Percentiles rank a stretch among this genome's conserved stretches.
Evolutionary conservation across 176 grass and related monocot species (phyloP).

Genomic region (Secale cereale): DNA sequence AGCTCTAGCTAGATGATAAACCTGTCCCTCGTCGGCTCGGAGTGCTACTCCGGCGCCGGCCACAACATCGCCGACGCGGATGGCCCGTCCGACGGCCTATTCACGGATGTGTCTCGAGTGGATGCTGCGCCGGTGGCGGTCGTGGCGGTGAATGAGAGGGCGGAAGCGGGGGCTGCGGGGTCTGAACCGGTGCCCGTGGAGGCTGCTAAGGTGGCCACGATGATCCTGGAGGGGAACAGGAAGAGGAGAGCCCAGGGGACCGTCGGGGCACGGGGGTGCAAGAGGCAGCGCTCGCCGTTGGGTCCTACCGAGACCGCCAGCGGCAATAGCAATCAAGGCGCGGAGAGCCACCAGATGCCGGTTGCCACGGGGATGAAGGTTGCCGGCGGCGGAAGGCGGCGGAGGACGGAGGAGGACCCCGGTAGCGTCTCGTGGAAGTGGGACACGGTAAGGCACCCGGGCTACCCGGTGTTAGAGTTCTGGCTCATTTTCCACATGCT

Average conservation of each 20-base stretch:
- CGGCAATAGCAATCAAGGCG: neutral
- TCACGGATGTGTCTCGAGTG: too few relatives aligned
- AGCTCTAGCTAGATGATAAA: neutral
- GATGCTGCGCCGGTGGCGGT: too few relatives aligned
- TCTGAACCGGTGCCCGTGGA: neutral
- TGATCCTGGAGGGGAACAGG: neutral
- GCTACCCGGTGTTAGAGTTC: conserved; percentile 73
- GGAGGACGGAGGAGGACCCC: neutral
- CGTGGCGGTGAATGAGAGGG: neutral
- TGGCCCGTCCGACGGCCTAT: too few relatives aligned
- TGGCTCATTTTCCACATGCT: conserved; percentile 64
- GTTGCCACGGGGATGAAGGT: neutral
- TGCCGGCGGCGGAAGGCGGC: neutral
- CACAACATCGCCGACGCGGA: neutral
- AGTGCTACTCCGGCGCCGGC: neutral
- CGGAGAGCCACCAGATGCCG: neutral
- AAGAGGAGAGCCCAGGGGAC: neutral
- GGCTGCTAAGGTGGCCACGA: too few relatives aligned
- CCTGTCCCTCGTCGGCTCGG: neutral
- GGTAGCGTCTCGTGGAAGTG: conserved; percentile 44
- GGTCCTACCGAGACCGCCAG: neutral
- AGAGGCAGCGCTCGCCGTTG: neutral
- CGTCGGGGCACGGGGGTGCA: neutral
- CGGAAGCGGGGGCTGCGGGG: too few relatives aligned
- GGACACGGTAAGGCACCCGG: conserved; percentile 49